Evolutionary conservation across 116 monocot genomes (phyloP).

Genomic region (Phalaenopsis hybrid): DNA sequence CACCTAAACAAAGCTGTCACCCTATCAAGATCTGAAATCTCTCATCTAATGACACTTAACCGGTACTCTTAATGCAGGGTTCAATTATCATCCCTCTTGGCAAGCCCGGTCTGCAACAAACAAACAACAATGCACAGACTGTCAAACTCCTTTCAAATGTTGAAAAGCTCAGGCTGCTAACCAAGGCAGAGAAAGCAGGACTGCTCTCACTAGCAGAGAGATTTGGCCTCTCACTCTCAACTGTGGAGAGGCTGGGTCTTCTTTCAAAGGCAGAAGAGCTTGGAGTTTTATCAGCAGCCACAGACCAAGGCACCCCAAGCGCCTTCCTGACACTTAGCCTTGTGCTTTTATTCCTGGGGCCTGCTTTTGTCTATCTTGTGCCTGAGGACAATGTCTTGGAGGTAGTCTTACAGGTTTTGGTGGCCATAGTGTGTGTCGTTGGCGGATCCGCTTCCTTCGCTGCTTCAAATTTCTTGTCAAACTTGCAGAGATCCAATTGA

Average conservation of each 20-base stretch:
- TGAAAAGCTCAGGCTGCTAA: slow-evolving; percentile 83
- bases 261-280: slow-evolving; percentile 90
- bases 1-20: too few species aligned
- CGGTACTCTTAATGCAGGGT: slow-evolving; percentile 30
- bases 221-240: slow-evolving; percentile 65
- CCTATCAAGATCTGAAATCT: too few species aligned
- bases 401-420: slow-evolving; percentile 54
- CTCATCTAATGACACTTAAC: too few species aligned
- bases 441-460: slow-evolving; percentile 83
- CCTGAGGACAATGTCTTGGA: slow-evolving; percentile 59
- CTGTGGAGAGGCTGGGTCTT: slow-evolving; percentile 75
- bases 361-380: slow-evolving; percentile 38
- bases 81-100: slow-evolving; percentile 63
- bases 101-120: slow-evolving; percentile 34
- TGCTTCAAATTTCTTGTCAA: slow-evolving; percentile 69
- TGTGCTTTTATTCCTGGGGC: slow-evolving; percentile 11
- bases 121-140: slow-evolving; percentile 22
- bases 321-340: slow-evolving; percentile 53
- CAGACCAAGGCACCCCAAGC: slow-evolving; percentile 59
- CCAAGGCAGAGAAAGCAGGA: slow-evolving; percentile 93
- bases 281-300: slow-evolving; percentile 71
- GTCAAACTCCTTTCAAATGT: slow-evolving; percentile 89
- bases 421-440: slow-evolving; percentile 45
- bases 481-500: slow-evolving; percentile 48
- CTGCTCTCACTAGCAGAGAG: slow-evolving; percentile 78